phyloP scores from a whole-genome alignment of 2,329 filamentous ascomycete species.

The Magnaporthiopsis rhizophila region DNA sequence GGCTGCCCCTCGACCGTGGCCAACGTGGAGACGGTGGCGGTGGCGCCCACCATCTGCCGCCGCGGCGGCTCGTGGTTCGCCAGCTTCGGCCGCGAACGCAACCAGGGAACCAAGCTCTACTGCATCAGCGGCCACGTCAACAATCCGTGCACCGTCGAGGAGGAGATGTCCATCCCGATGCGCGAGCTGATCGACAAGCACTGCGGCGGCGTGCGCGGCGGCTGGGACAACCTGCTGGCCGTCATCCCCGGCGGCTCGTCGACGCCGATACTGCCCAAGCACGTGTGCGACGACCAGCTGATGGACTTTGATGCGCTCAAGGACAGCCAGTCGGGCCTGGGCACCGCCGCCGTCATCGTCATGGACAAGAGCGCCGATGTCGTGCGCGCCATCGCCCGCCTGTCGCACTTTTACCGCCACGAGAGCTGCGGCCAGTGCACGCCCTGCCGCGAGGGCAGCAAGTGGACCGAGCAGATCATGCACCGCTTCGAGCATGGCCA shows the following conservation, averaged over 20 bases:
- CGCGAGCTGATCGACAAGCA: slow-evolving; percentile 96
- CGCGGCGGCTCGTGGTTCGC: slow-evolving; percentile 92
- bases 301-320: slow-evolving; percentile 99
- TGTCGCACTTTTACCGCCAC: slow-evolving; percentile 97
- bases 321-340: slow-evolving; percentile 94
- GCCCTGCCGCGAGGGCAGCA: slow-evolving; percentile 96
- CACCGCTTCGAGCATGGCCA: slow-evolving; percentile 86
- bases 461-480: slow-evolving; percentile 99
- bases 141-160: slow-evolving; percentile 95
- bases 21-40: slow-evolving; percentile 95
- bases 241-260: slow-evolving; percentile 95
- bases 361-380: slow-evolving; percentile 99
- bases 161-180: slow-evolving; percentile 98
- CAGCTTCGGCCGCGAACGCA: slow-evolving; percentile 87
- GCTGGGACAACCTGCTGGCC: slow-evolving; percentile 95
- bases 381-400: slow-evolving; percentile 83
- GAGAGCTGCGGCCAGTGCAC: slow-evolving; percentile 98
- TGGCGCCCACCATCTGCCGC: slow-evolving; percentile 90
- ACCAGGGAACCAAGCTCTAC: slow-evolving; percentile 95
- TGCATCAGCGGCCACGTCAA: slow-evolving; percentile 99
- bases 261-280: slow-evolving; percentile 88
- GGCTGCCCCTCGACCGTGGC: slow-evolving; percentile 96
- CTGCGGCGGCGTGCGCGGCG: slow-evolving; percentile 91
- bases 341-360: slow-evolving; percentile 95
- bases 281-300: slow-evolving; percentile 83